Percentiles rank a stretch among this genome's conserved stretches.
Evolutionary conservation across 2,329 filamentous ascomycete genomes (phyloP).

Genomic region (Metarhizium brunneum): DNA sequence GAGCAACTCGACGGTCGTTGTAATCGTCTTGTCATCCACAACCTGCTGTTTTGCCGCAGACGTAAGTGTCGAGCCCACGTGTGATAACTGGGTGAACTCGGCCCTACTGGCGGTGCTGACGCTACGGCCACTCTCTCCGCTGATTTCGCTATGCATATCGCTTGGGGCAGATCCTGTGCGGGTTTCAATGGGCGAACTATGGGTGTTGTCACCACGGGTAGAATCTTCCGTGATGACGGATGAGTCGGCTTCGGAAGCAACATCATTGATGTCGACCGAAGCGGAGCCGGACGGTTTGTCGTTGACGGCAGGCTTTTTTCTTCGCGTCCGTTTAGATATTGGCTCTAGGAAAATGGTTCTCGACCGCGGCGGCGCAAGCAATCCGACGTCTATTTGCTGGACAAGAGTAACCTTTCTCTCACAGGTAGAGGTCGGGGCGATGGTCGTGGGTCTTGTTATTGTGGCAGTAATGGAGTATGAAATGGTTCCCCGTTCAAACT

Average conservation of each 20-base stretch:
- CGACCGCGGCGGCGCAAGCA: conserved; percentile 63
- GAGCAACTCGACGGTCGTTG: conserved; percentile 72
- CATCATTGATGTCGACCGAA: conserved; percentile 28
- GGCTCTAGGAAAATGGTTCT: conserved; percentile 82
- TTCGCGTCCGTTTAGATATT: conserved; percentile 60
- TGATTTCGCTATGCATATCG: conserved; percentile 58
- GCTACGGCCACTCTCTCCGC: conserved; percentile 60
- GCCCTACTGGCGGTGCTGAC: conserved; percentile 53
- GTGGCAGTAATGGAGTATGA: conserved; percentile 87
- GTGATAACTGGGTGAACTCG: conserved; percentile 28
- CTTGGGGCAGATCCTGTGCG: conserved; percentile 24
- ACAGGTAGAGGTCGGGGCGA: conserved; percentile 69
- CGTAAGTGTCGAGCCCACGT: conserved; percentile 19
- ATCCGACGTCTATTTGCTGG: conserved; percentile 77
- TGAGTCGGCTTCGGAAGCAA: conserved; percentile 24
- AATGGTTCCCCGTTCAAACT: conserved; percentile 95
- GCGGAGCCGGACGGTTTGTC: conserved; percentile 33
- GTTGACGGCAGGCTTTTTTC: conserved; percentile 44
- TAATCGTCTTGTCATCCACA: conserved; percentile 69
- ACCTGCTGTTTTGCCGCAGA: conserved; percentile 29
- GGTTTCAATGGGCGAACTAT: conserved; percentile 18
- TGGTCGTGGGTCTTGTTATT: conserved; percentile 78
- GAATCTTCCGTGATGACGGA: conserved; percentile 31
- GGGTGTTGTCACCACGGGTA: conserved; percentile 24
- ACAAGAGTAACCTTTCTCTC: conserved; percentile 72